phyloP scores from a whole-genome alignment of 2,329 filamentous ascomycete genomes.

The Botrytis fragariae region DNA sequence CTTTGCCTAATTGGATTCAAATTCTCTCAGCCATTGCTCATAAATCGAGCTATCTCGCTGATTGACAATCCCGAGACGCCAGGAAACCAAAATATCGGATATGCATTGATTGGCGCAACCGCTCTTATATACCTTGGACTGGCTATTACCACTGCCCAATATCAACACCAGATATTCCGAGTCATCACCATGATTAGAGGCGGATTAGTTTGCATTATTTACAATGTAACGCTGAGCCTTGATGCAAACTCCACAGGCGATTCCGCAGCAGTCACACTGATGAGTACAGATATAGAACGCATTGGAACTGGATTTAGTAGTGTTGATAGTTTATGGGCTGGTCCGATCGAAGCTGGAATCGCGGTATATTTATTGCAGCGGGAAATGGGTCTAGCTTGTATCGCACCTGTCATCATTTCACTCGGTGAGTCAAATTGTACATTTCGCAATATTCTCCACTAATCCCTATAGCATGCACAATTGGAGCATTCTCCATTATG shows the following conservation, averaged over 20 bases:
- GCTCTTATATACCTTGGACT: constrained; percentile 23
- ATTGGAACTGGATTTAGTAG: constrained; percentile 33
- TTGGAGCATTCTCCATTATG: constrained; percentile 1
- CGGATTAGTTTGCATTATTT: constrained; percentile 32
- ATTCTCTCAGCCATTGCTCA: constrained; percentile 22
- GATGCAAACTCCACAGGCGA: constrained; percentile 28
- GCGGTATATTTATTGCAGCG: constrained; percentile 40
- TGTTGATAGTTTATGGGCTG: constrained; percentile 43
- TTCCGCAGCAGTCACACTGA: constrained; percentile 41
- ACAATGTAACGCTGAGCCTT: constrained; percentile 31
- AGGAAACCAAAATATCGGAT: constrained; percentile 7
- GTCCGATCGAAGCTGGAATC: constrained; percentile 40
- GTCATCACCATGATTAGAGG: constrained; percentile 32
- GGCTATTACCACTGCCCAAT: constrained; percentile 22
- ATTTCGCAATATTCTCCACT: neutral
- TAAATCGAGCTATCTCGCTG: constrained; percentile 20
- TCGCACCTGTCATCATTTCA: constrained; percentile 20
- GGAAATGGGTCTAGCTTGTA: constrained; percentile 33
- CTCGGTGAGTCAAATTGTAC: constrained; percentile 8
- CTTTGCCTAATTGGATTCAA: constrained; percentile 25
- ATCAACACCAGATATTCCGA: constrained; percentile 29
- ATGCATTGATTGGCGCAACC: constrained; percentile 23
- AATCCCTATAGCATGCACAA: neutral
- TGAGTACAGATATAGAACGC: constrained; percentile 42
- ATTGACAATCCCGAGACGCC: constrained; percentile 1